These are phyloP conservation scores for Tagetes erecta DNA, from an alignment of 129 eudicot genomes.

Conservation along the genomic window DNA sequence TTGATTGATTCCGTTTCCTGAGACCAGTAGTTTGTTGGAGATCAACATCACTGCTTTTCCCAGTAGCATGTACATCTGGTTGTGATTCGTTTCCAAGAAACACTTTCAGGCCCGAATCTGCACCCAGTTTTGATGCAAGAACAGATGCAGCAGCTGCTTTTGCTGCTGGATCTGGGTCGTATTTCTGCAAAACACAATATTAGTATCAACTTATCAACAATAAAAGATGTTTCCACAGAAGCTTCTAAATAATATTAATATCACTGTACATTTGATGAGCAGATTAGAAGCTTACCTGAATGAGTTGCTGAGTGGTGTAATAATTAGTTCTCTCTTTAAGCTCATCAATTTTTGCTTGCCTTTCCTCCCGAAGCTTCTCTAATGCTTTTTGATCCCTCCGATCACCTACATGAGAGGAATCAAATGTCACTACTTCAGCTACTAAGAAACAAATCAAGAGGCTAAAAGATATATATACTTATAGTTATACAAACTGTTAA, in stretches of 20 bases:
- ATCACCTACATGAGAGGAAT: conserved; percentile 56
- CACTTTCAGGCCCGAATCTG: conserved; percentile 83
- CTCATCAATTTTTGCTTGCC: conserved; percentile 89
- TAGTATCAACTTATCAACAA: background rate
- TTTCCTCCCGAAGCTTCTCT: conserved; percentile 85
- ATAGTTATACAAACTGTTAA: background rate
- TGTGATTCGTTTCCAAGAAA: conserved; percentile 61
- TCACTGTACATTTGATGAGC: background rate
- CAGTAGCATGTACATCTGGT: conserved; percentile 35
- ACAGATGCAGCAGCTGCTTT: conserved; percentile 95
- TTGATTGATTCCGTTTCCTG: conserved; percentile 67
- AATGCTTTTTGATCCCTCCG: conserved; percentile 74
- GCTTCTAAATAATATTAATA: background rate
- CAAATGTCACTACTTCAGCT: conserved; percentile 1
- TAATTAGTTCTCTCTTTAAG: conserved; percentile 92
- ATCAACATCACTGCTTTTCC: conserved; percentile 71
- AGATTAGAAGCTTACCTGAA: conserved; percentile 63
- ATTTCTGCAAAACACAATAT: conserved; percentile 58
- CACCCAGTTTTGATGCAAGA: conserved; percentile 85
- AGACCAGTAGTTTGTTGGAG: conserved; percentile 66
- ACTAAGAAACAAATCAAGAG: background rate
- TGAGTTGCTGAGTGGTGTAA: conserved; percentile 90
- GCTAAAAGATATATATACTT: background rate
- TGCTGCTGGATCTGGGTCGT: conserved; percentile 95
- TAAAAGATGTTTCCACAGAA: background rate